Evolutionary conservation across 2,329 filamentous ascomycete species (phyloP).

Genomic region (Epichloe elymi): DNA sequence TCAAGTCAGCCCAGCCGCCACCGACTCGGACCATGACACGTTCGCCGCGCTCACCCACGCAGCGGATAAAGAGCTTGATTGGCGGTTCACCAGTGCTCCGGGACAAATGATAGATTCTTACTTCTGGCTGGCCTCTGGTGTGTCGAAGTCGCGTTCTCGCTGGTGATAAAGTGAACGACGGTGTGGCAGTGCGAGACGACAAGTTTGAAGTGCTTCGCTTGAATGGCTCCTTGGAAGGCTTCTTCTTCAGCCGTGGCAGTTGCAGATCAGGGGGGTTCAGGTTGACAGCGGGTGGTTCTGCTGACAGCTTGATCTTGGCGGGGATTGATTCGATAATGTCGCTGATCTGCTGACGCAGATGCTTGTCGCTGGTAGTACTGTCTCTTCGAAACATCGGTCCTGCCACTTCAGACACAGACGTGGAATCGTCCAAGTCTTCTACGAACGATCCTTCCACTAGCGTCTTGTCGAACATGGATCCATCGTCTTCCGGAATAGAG

Average conservation of each 20-base stretch:
- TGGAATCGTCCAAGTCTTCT: conserved; percentile 33
- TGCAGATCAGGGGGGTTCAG: conserved; percentile 49
- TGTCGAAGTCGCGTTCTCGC: conserved; percentile 39
- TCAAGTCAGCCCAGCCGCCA: conserved; percentile 94
- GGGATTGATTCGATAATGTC: conserved; percentile 68
- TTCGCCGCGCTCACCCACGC: conserved; percentile 80
- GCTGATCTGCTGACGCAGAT: conserved; percentile 68
- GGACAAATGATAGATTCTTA: conserved; percentile 85
- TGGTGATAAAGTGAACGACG: conserved; percentile 58
- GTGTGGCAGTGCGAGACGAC: conserved; percentile 46
- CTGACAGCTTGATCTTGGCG: conserved; percentile 61
- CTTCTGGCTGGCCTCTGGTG: conserved; percentile 50
- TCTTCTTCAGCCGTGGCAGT: conserved; percentile 32
- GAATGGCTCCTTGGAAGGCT: conserved; percentile 28
- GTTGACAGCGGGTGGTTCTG: conserved; percentile 35
- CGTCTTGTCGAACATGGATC: conserved; percentile 23
- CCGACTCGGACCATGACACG: conserved; percentile 97
- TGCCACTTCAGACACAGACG: conserved; percentile 18
- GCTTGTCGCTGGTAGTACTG: conserved; percentile 42
- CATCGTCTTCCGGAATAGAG: conserved; percentile 27
- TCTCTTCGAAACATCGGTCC: conserved; percentile 15
- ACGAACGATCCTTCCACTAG: conserved; percentile 30
- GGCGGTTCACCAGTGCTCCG: conserved; percentile 72
- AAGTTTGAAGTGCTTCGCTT: conserved; percentile 37
- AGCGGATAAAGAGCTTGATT: conserved; percentile 87